These are phyloP conservation scores for Fomitopsis palustris DNA, from an alignment of 1,284 basidiomycete genomes.

Conservation along the genomic window DNA sequence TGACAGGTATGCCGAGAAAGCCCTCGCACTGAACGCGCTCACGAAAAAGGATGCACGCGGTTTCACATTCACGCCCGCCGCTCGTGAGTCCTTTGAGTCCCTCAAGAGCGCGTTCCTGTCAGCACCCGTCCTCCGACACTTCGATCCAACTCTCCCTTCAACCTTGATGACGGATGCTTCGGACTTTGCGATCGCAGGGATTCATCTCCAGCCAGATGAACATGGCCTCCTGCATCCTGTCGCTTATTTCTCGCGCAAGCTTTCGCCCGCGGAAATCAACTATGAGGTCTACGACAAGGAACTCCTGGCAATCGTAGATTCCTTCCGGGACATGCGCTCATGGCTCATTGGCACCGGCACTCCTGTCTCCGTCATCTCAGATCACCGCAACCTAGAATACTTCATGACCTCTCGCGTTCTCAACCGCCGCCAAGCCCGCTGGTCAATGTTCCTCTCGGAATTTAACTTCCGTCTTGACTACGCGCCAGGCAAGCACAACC, in stretches of 20 bases:
- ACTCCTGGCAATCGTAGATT: slow-evolving; percentile 1
- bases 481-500: neutral
- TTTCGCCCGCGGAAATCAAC: slow-evolving; percentile 7
- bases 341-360: slow-evolving; percentile 5
- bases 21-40: neutral
- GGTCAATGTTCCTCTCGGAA: slow-evolving; percentile 1
- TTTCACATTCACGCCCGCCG: neutral
- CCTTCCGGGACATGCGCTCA: neutral
- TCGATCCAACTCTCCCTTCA: slow-evolving; percentile 4
- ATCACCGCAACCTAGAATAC: slow-evolving; percentile 9
- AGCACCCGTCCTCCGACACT: slow-evolving; percentile 4
- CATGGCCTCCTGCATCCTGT: slow-evolving; percentile 7
- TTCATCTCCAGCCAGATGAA: slow-evolving; percentile 5
- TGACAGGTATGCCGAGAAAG: slow-evolving; percentile 28
- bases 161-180: slow-evolving; percentile 8
- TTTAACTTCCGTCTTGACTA: slow-evolving; percentile 6
- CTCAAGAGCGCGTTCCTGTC: neutral
- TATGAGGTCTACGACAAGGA: slow-evolving; percentile 7
- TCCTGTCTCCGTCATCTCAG: slow-evolving; percentile 5
- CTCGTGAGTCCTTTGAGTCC: neutral
- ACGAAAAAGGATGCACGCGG: neutral
- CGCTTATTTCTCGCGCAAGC: slow-evolving; percentile 7
- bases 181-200: neutral
- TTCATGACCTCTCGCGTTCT: slow-evolving; percentile 8
- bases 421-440: slow-evolving; percentile 5